Percentiles rank a stretch among this genome's conserved stretches.
These are phyloP conservation scores for Dothistroma pini DNA, from an alignment of 2,329 filamentous ascomycete genomes.

Conservation along the genomic window DNA sequence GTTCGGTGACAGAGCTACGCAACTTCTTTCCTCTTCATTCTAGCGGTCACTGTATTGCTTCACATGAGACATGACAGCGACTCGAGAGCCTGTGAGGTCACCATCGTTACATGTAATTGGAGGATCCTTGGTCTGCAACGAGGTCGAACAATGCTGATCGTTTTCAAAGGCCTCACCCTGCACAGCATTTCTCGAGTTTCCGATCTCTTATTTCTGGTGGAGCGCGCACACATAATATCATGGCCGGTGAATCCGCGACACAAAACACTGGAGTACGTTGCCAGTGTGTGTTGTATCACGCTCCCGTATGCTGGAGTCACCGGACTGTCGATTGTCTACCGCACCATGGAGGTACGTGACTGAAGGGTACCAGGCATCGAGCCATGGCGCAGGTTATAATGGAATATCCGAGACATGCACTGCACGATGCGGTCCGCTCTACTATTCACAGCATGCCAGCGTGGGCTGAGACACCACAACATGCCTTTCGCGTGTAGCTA, in stretches of 20 bases:
- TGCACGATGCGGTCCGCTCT: not conserved
- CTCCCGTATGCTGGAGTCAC: conserved; percentile 6
- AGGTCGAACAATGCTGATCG: not conserved
- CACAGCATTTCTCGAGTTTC: conserved; percentile 8
- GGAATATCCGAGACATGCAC: not conserved
- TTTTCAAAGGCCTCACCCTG: not conserved
- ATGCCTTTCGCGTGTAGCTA: not conserved
- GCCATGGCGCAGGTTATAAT: not conserved
- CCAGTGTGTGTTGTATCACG: conserved; percentile 3
- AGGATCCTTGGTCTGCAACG: not conserved
- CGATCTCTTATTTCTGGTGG: conserved; percentile 8
- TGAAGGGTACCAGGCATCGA: not conserved
- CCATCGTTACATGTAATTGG: conserved; percentile 9
- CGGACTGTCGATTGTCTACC: not conserved
- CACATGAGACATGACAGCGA: conserved; percentile 3
- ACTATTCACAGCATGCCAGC: not conserved
- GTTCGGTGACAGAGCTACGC: conserved; percentile 5
- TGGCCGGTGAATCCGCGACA: conserved; percentile 4
- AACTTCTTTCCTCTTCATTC: conserved; percentile 8
- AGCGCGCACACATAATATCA: conserved; percentile 9
- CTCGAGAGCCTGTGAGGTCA: conserved; percentile 4
- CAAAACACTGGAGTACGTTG: conserved; percentile 7
- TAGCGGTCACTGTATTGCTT: conserved; percentile 5
- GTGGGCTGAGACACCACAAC: not conserved
- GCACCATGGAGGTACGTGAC: not conserved